A percentile compares a stretch with the other conserved stretches of the same genome.
phyloP scores from a whole-genome alignment of 495 filamentous ascomycete species.

The Alectoria sarmentosa region DNA sequence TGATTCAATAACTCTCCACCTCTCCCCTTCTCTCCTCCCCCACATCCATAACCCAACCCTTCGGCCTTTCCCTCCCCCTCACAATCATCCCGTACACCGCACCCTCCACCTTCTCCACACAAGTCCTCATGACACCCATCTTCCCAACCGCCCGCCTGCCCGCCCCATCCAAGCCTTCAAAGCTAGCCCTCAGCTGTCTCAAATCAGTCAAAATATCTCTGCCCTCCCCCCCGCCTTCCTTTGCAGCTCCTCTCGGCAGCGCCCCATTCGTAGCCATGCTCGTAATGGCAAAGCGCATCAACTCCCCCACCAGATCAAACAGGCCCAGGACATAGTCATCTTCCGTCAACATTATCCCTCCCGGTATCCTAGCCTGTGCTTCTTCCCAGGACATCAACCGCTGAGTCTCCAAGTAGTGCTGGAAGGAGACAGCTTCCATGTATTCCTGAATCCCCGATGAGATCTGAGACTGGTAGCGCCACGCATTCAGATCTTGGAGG shows the following conservation, averaged over 20 bases:
- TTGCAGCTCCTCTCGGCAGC: constrained; percentile 35
- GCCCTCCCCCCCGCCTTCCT: constrained; percentile 17
- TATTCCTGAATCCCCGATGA: constrained; percentile 80
- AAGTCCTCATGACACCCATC: constrained; percentile 74
- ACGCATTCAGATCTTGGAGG: constrained; percentile 67
- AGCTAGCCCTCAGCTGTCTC: constrained; percentile 59
- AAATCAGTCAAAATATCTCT: constrained; percentile 62
- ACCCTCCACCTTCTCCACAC: constrained; percentile 90
- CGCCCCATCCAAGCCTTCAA: constrained; percentile 60
- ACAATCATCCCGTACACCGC: constrained; percentile 81
- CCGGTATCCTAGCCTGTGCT: constrained; percentile 45
- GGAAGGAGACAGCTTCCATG: constrained; percentile 79
- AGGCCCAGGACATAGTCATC: constrained; percentile 88
- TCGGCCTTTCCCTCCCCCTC: constrained; percentile 79
- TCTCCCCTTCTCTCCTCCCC: constrained; percentile 36
- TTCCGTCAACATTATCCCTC: constrained; percentile 55
- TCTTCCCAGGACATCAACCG: constrained; percentile 60
- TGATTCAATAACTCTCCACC: constrained; percentile 37
- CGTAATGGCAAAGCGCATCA: constrained; percentile 93
- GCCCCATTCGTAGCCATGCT: constrained; percentile 58
- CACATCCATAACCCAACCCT: constrained; percentile 87
- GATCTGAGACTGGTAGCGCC: constrained; percentile 74
- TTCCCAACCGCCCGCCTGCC: constrained; percentile 58
- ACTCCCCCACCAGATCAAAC: constrained; percentile 86
- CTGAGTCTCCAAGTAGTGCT: constrained; percentile 77